A percentile compares a stretch with the other conserved stretches of the same genome.
Conservation (phyloP, 2,329 filamentous ascomycete species). For the Fusarium paranaense region DNA sequence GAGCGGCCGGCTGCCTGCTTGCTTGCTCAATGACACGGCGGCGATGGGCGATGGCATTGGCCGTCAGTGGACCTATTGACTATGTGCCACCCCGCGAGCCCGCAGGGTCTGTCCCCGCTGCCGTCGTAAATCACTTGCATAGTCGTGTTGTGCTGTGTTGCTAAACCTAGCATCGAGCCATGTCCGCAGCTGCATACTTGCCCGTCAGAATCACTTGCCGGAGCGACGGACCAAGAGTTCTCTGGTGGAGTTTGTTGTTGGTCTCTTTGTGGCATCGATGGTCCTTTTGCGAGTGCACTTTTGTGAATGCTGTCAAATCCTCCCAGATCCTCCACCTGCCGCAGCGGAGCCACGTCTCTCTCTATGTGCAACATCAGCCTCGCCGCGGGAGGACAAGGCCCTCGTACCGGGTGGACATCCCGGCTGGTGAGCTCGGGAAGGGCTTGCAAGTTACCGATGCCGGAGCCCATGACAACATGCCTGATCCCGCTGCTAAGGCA, state of each 20-base stretch:
- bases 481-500: not conserved
- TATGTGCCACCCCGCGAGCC: slow-evolving; percentile 23
- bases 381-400: not conserved
- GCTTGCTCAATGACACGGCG: slow-evolving; percentile 14
- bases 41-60: slow-evolving; percentile 30
- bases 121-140: slow-evolving; percentile 30
- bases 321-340: not conserved
- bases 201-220: not conserved
- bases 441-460: slow-evolving; percentile 4
- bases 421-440: not conserved
- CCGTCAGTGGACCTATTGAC: slow-evolving; percentile 23
- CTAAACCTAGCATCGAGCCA: slow-evolving; percentile 36
- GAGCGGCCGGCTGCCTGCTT: slow-evolving; percentile 29
- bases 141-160: slow-evolving; percentile 32
- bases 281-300: not conserved
- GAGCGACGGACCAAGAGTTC: slow-evolving; percentile 5
- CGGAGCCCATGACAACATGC: slow-evolving; percentile 27
- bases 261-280: slow-evolving; percentile 18
- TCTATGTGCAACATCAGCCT: slow-evolving; percentile 2
- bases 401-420: slow-evolving; percentile 12
- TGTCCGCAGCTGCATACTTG: not conserved
- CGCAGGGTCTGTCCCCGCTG: slow-evolving; percentile 30
- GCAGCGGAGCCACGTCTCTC: slow-evolving; percentile 12
- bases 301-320: not conserved
- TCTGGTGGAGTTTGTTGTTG: not conserved